phyloP scores from a whole-genome alignment of 1,284 basidiomycete genomes.

The Mycena sp. region DNA sequence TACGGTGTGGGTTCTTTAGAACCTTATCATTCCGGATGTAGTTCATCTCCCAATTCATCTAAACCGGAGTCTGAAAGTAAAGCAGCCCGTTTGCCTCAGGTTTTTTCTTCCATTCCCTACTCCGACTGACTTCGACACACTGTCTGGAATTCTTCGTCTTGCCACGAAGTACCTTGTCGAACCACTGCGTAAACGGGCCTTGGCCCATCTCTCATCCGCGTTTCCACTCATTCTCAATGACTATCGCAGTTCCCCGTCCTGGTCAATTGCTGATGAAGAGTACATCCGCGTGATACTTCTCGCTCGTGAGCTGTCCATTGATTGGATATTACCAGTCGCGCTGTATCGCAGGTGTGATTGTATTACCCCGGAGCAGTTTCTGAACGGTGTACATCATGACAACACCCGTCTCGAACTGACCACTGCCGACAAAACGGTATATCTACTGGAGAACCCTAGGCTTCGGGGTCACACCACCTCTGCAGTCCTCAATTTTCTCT shows the following conservation, averaged over 20 bases:
- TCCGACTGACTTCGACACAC: background rate
- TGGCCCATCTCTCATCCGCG: background rate
- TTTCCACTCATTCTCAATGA: background rate
- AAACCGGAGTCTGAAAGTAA: too few relatives aligned
- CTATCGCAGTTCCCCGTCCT: background rate
- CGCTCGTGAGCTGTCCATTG: background rate
- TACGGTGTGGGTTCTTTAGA: too few relatives aligned
- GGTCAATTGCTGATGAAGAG: background rate
- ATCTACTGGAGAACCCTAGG: too few relatives aligned
- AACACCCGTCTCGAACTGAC: too few relatives aligned
- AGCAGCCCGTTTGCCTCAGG: too few relatives aligned
- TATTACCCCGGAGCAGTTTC: background rate
- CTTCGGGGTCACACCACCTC: background rate
- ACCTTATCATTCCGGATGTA: too few relatives aligned
- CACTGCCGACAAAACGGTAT: too few relatives aligned
- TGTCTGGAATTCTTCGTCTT: background rate
- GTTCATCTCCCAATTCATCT: too few relatives aligned
- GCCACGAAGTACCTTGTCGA: conserved; percentile 7
- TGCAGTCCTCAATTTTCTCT: background rate
- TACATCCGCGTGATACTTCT: background rate
- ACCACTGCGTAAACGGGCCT: background rate
- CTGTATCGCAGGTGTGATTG: background rate
- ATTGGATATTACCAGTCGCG: background rate
- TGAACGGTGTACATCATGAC: too few relatives aligned
- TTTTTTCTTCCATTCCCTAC: background rate